Evolutionary conservation across 768 basidiomycete species (phyloP).

Genomic region (Tylopilus vinaceipallidus): DNA sequence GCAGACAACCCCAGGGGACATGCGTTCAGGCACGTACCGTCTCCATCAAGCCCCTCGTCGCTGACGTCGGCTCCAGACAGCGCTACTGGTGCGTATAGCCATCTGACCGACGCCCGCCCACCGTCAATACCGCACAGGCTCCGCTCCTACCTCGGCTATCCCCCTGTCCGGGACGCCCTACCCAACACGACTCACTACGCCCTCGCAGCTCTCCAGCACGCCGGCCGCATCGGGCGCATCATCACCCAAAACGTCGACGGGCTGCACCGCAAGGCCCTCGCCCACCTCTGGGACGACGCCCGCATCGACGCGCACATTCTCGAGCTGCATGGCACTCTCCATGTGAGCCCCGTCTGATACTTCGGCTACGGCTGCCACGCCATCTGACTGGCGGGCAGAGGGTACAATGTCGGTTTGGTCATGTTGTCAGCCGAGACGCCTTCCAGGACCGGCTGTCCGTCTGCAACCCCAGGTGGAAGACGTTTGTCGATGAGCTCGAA

Average conservation of each 20-base stretch:
- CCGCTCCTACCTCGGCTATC: slow-evolving; percentile 82
- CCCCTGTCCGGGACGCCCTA: slow-evolving; percentile 74
- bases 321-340: slow-evolving; percentile 87
- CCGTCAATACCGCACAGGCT: too few relatives aligned
- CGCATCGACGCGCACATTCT: slow-evolving; percentile 49
- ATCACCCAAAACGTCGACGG: slow-evolving; percentile 97
- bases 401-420: slow-evolving; percentile 76
- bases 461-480: slow-evolving; percentile 79
- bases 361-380: neutral
- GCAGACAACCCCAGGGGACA: slow-evolving; percentile 68
- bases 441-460: slow-evolving; percentile 76
- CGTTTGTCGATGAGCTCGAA: slow-evolving; percentile 63
- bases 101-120: neutral
- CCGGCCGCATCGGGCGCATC: slow-evolving; percentile 55
- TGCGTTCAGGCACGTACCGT: slow-evolving; percentile 58
- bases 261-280: slow-evolving; percentile 79
- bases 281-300: slow-evolving; percentile 40
- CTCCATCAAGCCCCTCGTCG: neutral
- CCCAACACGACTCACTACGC: slow-evolving; percentile 91
- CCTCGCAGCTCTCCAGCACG: slow-evolving; percentile 76
- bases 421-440: slow-evolving; percentile 57
- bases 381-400: slow-evolving; percentile 35
- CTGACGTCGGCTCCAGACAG: slow-evolving; percentile 47
- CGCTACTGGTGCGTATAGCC: slow-evolving; percentile 66
- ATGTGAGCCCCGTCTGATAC: slow-evolving; percentile 48